A percentile compares a stretch with the other conserved stretches of the same genome.
Evolutionary conservation across 75 land plant genomes (phyloP).

Genomic region (Isoetes taiwanensis): DNA sequence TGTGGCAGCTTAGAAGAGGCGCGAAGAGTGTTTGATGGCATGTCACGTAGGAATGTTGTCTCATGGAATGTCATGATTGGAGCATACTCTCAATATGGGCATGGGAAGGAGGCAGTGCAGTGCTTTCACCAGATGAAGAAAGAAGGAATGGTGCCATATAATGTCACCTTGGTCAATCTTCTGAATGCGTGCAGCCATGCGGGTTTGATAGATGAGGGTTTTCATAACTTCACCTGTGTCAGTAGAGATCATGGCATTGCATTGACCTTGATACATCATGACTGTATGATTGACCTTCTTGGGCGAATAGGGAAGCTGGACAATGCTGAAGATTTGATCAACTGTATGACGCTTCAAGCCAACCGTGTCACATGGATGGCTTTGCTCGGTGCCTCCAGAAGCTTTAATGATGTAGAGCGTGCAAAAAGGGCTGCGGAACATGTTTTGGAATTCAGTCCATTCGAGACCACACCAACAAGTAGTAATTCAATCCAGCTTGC

Average conservation of each 20-base stretch:
- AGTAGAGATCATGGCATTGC: background rate
- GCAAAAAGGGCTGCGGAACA: background rate
- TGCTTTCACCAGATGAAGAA: background rate
- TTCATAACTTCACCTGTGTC: background rate
- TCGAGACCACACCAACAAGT: no score
- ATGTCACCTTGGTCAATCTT: background rate
- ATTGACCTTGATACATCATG: background rate
- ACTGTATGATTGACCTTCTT: background rate
- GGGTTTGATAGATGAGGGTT: background rate
- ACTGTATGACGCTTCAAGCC: background rate
- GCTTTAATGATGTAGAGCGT: background rate
- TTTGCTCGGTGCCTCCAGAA: background rate
- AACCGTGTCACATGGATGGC: background rate
- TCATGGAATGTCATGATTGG: background rate
- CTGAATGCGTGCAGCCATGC: constrained; percentile 1
- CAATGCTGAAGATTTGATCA: background rate
- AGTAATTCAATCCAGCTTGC: no score
- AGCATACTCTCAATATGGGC: constrained; percentile 2
- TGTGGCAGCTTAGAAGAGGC: constrained; percentile 3
- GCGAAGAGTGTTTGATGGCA: background rate
- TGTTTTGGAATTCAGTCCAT: background rate
- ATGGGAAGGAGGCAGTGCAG: background rate
- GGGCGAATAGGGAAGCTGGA: background rate
- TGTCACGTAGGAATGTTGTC: background rate
- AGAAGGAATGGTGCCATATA: background rate